phyloP scores from a whole-genome alignment of 1,284 basidiomycete species.

The Sporisorium reilianum region DNA sequence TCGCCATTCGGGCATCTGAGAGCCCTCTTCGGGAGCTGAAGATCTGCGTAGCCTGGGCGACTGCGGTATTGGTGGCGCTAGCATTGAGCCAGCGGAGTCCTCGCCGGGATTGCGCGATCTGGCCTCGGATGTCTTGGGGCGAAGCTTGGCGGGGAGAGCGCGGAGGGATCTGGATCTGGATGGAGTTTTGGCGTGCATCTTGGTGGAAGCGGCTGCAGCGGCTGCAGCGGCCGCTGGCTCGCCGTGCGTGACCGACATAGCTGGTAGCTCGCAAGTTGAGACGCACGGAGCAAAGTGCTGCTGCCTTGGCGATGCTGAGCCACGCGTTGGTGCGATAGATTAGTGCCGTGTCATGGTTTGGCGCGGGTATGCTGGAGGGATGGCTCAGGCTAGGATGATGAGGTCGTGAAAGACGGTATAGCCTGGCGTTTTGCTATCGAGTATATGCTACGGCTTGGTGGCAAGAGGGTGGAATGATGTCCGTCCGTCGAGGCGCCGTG shows the following conservation, averaged over 20 bases:
- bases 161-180: constrained; percentile 31
- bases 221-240: neutral
- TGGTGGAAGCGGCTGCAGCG: constrained; percentile 2
- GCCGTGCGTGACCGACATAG: neutral
- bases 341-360: constrained; percentile 9
- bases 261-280: neutral
- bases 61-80: constrained; percentile 20
- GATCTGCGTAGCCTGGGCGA: constrained; percentile 30
- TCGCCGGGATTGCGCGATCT: constrained; percentile 14
- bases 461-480: neutral
- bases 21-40: constrained; percentile 39
- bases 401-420: neutral
- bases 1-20: constrained; percentile 18
- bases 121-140: constrained; percentile 20
- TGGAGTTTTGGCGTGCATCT: constrained; percentile 16
- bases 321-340: constrained; percentile 1
- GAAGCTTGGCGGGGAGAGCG: constrained; percentile 17
- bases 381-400: neutral
- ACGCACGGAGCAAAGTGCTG: neutral
- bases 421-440: neutral
- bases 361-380: neutral
- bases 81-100: constrained; percentile 5
- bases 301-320: constrained; percentile 2
- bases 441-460: neutral
- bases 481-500: neutral